Conservation (phyloP, 2,329 filamentous ascomycete genomes). For the Arthrobotrys megalospora region DNA sequence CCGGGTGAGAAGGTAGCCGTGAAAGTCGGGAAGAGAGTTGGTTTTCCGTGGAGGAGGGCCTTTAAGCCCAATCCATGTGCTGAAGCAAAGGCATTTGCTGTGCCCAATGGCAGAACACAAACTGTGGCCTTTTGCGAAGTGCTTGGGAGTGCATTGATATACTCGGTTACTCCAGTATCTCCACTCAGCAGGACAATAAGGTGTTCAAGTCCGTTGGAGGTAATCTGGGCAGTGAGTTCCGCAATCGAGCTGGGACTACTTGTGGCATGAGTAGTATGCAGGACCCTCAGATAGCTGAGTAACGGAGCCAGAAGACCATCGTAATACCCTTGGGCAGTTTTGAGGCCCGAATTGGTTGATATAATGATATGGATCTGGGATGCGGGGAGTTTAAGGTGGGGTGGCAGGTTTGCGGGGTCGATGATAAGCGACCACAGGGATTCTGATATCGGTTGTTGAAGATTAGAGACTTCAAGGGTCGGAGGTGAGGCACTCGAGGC, state of each 20-base stretch:
- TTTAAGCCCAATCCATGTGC: conserved; percentile 70
- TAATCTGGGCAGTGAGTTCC: conserved; percentile 42
- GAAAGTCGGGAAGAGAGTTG: conserved; percentile 75
- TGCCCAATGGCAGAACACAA: conserved; percentile 76
- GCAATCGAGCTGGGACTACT: conserved; percentile 41
- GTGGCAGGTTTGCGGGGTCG: conserved; percentile 49
- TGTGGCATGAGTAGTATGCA: conserved; percentile 41
- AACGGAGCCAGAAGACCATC: conserved; percentile 48
- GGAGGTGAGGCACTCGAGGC: conserved; percentile 42
- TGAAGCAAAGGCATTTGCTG: conserved; percentile 77
- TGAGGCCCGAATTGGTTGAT: conserved; percentile 55
- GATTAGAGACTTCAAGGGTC: conserved; percentile 45
- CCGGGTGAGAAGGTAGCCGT: conserved; percentile 75
- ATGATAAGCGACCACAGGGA: conserved; percentile 43
- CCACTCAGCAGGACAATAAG: conserved; percentile 56
- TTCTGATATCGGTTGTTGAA: conserved; percentile 38
- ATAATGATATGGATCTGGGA: conserved; percentile 55
- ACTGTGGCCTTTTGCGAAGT: conserved; percentile 65
- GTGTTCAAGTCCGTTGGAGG: conserved; percentile 47
- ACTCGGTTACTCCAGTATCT: conserved; percentile 55
- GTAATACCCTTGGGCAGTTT: conserved; percentile 46
- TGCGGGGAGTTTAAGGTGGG: conserved; percentile 57
- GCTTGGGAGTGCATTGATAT: conserved; percentile 41
- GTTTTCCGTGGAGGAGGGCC: conserved; percentile 73
- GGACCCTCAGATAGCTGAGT: conserved; percentile 45